Evolutionary conservation across 2,329 filamentous ascomycete species (phyloP), one percentile per base, ranked within the genome.

Genomic region (Myriangium duriaei): DNA sequence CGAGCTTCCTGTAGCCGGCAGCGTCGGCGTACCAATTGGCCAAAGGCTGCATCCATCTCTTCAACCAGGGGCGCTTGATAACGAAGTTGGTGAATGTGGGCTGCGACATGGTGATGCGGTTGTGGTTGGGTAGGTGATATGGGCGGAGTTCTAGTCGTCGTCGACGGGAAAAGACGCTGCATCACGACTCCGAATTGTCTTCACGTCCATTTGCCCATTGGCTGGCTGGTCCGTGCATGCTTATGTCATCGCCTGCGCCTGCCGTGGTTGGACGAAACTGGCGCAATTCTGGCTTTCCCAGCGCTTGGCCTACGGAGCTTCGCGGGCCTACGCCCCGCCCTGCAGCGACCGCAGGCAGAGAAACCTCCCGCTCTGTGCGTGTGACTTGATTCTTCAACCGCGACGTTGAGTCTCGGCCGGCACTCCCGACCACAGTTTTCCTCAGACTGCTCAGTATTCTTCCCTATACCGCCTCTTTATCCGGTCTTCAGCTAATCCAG

Each of bases 1-100:
- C 88, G 57, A 95, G 72, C 74, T 88, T 76, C 66, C 86, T 81
- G 74, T 95, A 94, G 60, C 88, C 88, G 53, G 87, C 74, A 54
- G 85, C 81, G 60, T 88, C 80, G 65, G 68, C 67, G 69, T 96
- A 96, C 85, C 85, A 94, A 57, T 77, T 74, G 63, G 87, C 75
- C 49, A 94, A 59, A 49, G 91, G 91, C 69, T 69, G 75, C 63
- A 96, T 67, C 67, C 81, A 71, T 53, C 71, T 78, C 63, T 70
- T 68, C 58, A 96, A 76, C 83, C 83, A 94, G 51, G 88, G 87
- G 56, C 86, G 79, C 71, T 81, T 81, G 59, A 76, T 59, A 58
- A 95, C 74, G 59, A 76, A 87, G 52, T 75, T 81, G 55, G 81
- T 74, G 63, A 85, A 72, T 56, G 70, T 79, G 47, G 75, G 75